Evolutionary conservation across 148 eudicot genomes (phyloP), one percentile per base, ranked within the genome.

Genomic region (Simmondsia chinensis): DNA sequence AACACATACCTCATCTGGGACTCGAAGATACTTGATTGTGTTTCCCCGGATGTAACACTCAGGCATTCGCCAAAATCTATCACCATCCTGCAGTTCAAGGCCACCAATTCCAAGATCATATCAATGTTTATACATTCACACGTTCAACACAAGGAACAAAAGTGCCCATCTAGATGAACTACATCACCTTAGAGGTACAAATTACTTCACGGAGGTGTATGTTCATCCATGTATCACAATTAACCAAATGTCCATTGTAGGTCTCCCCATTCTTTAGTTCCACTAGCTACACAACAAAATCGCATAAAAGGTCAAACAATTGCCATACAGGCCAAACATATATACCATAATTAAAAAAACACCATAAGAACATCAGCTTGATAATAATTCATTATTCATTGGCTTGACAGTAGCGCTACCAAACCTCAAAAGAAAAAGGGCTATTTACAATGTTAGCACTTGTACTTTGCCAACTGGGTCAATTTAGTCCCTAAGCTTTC

Each of bases 211-310:
- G 94, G 40, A 82, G 96, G 68, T 87, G 96, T 40, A 87, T 87
- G 45, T 87, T 87, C 96, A 87, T 87, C 94, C 96, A 87, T 20
- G 96, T 71, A 69, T 87, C 96, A 68, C 96, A 87, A 41, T 82
- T 79, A 20, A 87, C 96, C 85, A 87, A 56, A 65, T 82, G 94
- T 33, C 96, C 96, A 48, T 87, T 87, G 63, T 87, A 87, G 6
- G 96, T 87, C 61, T 87, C 94, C 18, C 94, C 94, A 70, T 82
- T 87, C 72, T 87, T 87, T 57, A 87, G 76, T 49, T 87, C 96
- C 75, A 87, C 96, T 82, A 87, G 56, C 86, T 79, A 59, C 44
- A n/a, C 14, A 35, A 36, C 4, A 45, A 10, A 33, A 39, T n/a
- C n/a, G n/a, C n/a, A n/a, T n/a, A n/a, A n/a, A n/a, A n/a, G n/a